Percentiles rank a stretch among this genome's conserved stretches.
Evolutionary conservation across 2,329 filamentous ascomycete species (phyloP).

Genomic region (Penicillium sp.): DNA sequence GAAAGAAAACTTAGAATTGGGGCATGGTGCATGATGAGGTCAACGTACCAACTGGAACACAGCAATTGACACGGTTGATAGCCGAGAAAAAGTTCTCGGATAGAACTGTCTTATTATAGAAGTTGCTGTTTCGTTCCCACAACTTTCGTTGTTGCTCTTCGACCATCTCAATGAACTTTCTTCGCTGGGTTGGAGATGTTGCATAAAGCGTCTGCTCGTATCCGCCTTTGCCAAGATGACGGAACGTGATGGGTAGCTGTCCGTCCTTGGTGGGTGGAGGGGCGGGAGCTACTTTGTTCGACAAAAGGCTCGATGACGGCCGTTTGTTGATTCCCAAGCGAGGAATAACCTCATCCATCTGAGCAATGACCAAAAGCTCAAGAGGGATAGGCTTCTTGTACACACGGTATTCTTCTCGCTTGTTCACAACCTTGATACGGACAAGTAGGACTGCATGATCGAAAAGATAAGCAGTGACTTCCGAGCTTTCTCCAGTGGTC

Average conservation of each 20-base stretch:
- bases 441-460: slow-evolving; percentile 95
- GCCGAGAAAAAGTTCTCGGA: slow-evolving; percentile 91
- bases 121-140: slow-evolving; percentile 72
- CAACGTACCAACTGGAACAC: slow-evolving; percentile 81
- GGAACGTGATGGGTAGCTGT: slow-evolving; percentile 88
- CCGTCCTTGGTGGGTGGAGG: slow-evolving; percentile 69
- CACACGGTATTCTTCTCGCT: slow-evolving; percentile 91
- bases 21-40: background rate
- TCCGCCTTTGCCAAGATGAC: slow-evolving; percentile 91
- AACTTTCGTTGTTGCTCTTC: slow-evolving; percentile 87
- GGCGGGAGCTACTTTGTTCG: slow-evolving; percentile 59
- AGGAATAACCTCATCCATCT: slow-evolving; percentile 96
- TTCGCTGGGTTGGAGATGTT: slow-evolving; percentile 80
- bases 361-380: slow-evolving; percentile 88
- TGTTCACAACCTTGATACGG: slow-evolving; percentile 87
- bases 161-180: slow-evolving; percentile 97
- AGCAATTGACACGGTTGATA: slow-evolving; percentile 89
- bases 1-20: background rate
- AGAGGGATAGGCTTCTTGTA: slow-evolving; percentile 95
- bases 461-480: slow-evolving; percentile 94
- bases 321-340: slow-evolving; percentile 80
- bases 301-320: slow-evolving; percentile 83
- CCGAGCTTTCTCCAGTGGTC: slow-evolving; percentile 80
- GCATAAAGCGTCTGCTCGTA: slow-evolving; percentile 92
- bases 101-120: slow-evolving; percentile 70